phyloP scores from a whole-genome alignment of 345 rosid species.

The Arabidopsis suecica region DNA sequence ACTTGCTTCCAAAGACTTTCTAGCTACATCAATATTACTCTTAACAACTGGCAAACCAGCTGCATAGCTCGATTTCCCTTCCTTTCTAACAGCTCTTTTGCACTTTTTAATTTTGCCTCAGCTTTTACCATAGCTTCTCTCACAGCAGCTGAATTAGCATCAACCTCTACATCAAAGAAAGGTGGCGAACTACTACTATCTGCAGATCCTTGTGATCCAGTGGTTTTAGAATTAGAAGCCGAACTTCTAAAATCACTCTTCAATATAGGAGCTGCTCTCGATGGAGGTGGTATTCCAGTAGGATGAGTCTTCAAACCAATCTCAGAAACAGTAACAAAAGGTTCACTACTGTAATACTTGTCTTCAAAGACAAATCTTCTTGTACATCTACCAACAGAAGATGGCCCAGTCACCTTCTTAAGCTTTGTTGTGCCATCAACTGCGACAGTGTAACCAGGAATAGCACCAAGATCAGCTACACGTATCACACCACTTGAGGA shows the following conservation, averaged over 20 bases:
- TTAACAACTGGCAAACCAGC: slow-evolving; percentile 45
- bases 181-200: slow-evolving; percentile 67
- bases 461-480: slow-evolving; percentile 51
- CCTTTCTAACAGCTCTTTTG: slow-evolving; percentile 72
- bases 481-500: slow-evolving; percentile 55
- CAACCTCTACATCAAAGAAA: slow-evolving; percentile 93
- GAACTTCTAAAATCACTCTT: slow-evolving; percentile 46
- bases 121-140: slow-evolving; percentile 85
- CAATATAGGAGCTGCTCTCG: slow-evolving; percentile 72
- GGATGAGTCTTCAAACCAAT: slow-evolving; percentile 82
- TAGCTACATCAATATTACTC: slow-evolving; percentile 31
- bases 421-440: slow-evolving; percentile 50
- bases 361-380: slow-evolving; percentile 43
- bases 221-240: slow-evolving; percentile 47
- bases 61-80: slow-evolving; percentile 46
- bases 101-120: slow-evolving; percentile 71
- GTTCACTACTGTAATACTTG: slow-evolving; percentile 48
- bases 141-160: slow-evolving; percentile 82
- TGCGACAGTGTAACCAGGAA: slow-evolving; percentile 62
- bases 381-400: slow-evolving; percentile 34
- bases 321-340: slow-evolving; percentile 77
- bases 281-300: slow-evolving; percentile 82
- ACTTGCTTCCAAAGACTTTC: slow-evolving; percentile 47
- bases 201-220: slow-evolving; percentile 50
- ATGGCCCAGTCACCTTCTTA: slow-evolving; percentile 33